Conservation (phyloP, 495 filamentous ascomycete genomes). For the Lentithecium fluviatile region DNA sequence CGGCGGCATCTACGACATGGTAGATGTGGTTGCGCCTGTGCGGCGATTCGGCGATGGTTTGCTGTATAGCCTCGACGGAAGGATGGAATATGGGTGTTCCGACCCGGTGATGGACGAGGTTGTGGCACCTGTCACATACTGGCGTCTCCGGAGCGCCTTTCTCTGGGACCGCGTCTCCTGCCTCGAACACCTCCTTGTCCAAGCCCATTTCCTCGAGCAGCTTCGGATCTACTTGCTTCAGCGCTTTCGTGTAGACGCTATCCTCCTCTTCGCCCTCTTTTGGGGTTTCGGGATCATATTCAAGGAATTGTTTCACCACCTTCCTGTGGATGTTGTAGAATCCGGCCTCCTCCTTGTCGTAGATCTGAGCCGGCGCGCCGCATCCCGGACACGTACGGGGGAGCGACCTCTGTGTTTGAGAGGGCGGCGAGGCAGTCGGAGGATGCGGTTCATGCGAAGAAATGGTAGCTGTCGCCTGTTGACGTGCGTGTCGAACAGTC, state of each 20-base stretch:
- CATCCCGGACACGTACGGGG: slow-evolving; percentile 79
- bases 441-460: not conserved
- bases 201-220: slow-evolving; percentile 30
- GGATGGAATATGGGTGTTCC: slow-evolving; percentile 74
- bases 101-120: slow-evolving; percentile 68
- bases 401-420: slow-evolving; percentile 35
- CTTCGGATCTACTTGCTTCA: slow-evolving; percentile 26
- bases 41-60: slow-evolving; percentile 81
- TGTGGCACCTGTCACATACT: slow-evolving; percentile 84
- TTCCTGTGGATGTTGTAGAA: slow-evolving; percentile 66
- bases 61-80: slow-evolving; percentile 68
- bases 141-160: slow-evolving; percentile 39
- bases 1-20: slow-evolving; percentile 94
- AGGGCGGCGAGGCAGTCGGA: not conserved
- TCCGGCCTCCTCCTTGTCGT: slow-evolving; percentile 67
- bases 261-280: slow-evolving; percentile 31
- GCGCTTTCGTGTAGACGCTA: slow-evolving; percentile 39
- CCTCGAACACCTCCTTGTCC: slow-evolving; percentile 21
- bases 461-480: slow-evolving; percentile 2
- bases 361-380: slow-evolving; percentile 76
- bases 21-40: slow-evolving; percentile 90
- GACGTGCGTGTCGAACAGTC: slow-evolving; percentile 4
- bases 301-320: slow-evolving; percentile 49
- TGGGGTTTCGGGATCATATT: slow-evolving; percentile 28
- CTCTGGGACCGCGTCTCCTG: not conserved